A percentile compares a stretch with the other conserved stretches of the same genome.
Evolutionary conservation across 345 rosid genomes (phyloP).

Genomic region (Ricinus communis): DNA sequence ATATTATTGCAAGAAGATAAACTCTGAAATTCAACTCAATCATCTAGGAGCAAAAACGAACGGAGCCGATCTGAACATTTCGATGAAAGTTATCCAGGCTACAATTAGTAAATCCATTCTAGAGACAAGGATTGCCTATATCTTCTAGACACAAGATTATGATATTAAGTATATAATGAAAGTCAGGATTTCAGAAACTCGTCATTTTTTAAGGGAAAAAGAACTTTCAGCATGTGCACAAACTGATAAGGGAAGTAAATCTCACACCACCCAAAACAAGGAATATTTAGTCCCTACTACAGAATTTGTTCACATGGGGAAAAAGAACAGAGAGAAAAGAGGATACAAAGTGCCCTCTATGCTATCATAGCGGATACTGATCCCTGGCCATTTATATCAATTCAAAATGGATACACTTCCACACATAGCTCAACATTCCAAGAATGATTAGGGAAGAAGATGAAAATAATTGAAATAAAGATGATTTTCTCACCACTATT

Average conservation of each 20-base stretch:
- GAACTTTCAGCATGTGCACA: background rate
- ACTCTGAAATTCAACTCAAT: too few species aligned
- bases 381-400: background rate
- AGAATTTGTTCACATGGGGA: background rate
- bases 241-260: background rate
- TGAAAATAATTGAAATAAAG: background rate
- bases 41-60: too few species aligned
- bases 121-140: too few species aligned
- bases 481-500: constrained; percentile 45
- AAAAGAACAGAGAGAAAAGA: too few species aligned
- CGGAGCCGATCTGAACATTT: too few species aligned
- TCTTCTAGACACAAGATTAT: too few species aligned
- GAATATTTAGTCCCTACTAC: background rate
- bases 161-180: background rate
- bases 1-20: too few species aligned
- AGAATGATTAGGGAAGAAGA: background rate
- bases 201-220: background rate
- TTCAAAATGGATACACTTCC: background rate
- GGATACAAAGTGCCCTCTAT: background rate
- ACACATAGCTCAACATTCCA: background rate
- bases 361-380: background rate
- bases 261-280: background rate
- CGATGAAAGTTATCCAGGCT: too few species aligned
- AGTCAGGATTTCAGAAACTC: background rate
- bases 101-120: too few species aligned